Percentiles rank a stretch among this genome's conserved stretches.
Conservation (phyloP, 768 basidiomycete genomes). For the Mycena amicta region DNA sequence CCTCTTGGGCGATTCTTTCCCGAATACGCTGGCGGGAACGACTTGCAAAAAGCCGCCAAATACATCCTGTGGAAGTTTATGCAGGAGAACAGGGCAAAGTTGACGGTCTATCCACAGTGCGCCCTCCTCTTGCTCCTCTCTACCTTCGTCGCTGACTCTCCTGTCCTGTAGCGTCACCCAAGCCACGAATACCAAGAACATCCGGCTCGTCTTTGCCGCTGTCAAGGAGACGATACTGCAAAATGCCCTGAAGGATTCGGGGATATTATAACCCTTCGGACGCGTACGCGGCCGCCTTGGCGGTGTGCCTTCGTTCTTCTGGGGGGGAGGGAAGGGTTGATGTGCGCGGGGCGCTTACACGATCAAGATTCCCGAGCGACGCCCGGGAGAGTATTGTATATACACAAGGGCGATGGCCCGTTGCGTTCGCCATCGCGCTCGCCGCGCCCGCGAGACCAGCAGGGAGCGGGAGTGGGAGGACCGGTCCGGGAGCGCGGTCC, state of each 20-base stretch:
- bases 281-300: no score
- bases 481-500: no score
- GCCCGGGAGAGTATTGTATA: no score
- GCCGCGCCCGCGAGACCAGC: no score
- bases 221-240: background rate
- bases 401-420: no score
- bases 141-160: background rate
- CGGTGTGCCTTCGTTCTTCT: background rate
- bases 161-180: constrained; percentile 65
- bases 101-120: constrained; percentile 66
- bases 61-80: constrained; percentile 79
- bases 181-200: constrained; percentile 72
- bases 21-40: constrained; percentile 54
- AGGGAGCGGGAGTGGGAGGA: no score
- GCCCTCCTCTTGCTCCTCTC: background rate
- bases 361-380: no score
- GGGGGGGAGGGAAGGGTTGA: no score
- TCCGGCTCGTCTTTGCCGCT: background rate
- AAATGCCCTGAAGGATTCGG: background rate
- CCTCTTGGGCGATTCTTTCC: constrained; percentile 49
- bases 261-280: background rate
- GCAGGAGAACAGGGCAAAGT: constrained; percentile 53
- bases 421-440: no score
- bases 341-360: no score
- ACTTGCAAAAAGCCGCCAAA: constrained; percentile 74